Base-by-base conservation (phyloP, 2,329 filamentous ascomycete species). In the Knufia petricola region DNA sequence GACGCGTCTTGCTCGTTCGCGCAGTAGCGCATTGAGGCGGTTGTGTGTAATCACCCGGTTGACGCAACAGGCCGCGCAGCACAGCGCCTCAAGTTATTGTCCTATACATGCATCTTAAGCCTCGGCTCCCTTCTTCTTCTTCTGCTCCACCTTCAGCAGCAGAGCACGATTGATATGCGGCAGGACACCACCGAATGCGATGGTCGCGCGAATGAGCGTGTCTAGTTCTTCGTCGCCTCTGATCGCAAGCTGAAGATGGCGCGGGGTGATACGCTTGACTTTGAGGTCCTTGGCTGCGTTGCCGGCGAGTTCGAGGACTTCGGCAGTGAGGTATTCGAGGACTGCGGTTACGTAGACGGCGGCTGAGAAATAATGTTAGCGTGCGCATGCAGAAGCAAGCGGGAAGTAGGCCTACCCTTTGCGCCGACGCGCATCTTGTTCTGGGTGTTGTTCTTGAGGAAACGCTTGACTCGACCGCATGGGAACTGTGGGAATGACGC, bases 351-450 rank as follows among this genome's bases (percentile, higher is more conserved):
- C 87, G 67, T 98, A 98, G 62, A 98, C 92, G 58, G 92, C 89
- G 57, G 92, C 92, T 76, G 55, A 39, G 26, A 38, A 42, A 21
- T 26, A 36, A 34, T 28, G 50, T 50, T 55, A 34, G 53, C 47
- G 61, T 55, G 46, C 17, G 12, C 39, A 3, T 26, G 38, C 23
- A 17, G 38, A 15, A 45, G 45, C 24, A 36, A 52, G 10, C 40
- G 30, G 31, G 19, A 15, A n/a, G 21, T 24, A 34, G 26, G 43
- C 62, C 45, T 67, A 75, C 72, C 72, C 77, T 96, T 96, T 64
- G 90, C 92, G 62, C 92, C 92, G 59, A 98, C 94, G 71, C 92
- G 90, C 87, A 95, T 96, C 78, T 96, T 96, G 74, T 95, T 94
- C 68, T 96, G 92, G 43, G 92, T 96, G 74, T 95, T 95, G 70